Percentiles rank a stretch among this genome's conserved stretches.
phyloP scores from a whole-genome alignment of 306 rosid genomes.

The Biancaea sappan region DNA sequence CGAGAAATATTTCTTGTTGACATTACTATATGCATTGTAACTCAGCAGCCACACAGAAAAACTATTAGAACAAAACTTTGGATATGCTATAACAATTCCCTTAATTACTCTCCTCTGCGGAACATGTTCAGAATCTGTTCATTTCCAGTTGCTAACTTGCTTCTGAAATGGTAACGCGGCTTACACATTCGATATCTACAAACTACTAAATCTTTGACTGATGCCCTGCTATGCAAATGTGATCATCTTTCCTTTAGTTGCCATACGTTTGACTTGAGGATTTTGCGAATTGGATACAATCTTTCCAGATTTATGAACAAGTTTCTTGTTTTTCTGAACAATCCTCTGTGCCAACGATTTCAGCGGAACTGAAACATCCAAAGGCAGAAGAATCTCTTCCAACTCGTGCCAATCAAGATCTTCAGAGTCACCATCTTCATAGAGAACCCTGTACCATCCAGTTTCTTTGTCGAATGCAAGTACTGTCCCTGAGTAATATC shows the following conservation, averaged over 20 bases:
- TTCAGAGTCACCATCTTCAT: slow-evolving; percentile 85
- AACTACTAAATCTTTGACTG: slow-evolving; percentile 26
- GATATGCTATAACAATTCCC: slow-evolving; percentile 18
- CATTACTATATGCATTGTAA: not conserved
- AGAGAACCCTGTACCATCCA: slow-evolving; percentile 78
- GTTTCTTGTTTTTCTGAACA: slow-evolving; percentile 50
- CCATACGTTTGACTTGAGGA: slow-evolving; percentile 36
- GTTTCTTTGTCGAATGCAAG: slow-evolving; percentile 58
- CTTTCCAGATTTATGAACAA: slow-evolving; percentile 41
- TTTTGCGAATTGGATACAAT: slow-evolving; percentile 32
- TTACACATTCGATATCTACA: slow-evolving; percentile 19
- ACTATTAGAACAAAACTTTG: slow-evolving; percentile 9
- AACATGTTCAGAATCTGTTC: not conserved
- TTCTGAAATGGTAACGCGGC: not conserved
- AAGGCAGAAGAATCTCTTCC: slow-evolving; percentile 73
- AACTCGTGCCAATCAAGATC: slow-evolving; percentile 88
- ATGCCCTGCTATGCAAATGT: slow-evolving; percentile 10
- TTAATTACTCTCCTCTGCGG: slow-evolving; percentile 1
- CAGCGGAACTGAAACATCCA: slow-evolving; percentile 69
- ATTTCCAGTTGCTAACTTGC: not conserved
- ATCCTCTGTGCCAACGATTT: slow-evolving; percentile 61
- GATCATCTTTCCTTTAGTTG: slow-evolving; percentile 43
- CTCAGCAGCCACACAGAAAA: slow-evolving; percentile 30
- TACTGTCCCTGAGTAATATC: slow-evolving; percentile 60
- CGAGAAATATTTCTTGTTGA: not conserved